Conservation (phyloP, 768 basidiomycete genomes). For the Royoungia palumana region DNA sequence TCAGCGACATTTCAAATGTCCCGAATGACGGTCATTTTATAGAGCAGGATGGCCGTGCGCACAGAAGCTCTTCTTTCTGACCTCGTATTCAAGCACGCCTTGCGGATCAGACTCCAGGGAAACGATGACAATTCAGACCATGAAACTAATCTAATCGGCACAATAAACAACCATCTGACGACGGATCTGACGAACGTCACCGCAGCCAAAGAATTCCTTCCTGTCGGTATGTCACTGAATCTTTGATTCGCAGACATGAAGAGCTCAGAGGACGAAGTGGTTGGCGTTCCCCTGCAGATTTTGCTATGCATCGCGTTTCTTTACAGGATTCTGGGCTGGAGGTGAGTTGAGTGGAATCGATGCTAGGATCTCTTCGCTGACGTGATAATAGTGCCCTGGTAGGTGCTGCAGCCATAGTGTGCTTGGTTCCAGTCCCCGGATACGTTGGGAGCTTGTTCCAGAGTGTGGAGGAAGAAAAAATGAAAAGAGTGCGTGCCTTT, state of each 20-base stretch:
- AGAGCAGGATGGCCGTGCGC: slow-evolving; percentile 45
- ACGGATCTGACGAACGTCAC: slow-evolving; percentile 30
- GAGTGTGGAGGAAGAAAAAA: slow-evolving; percentile 44
- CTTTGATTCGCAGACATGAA: slow-evolving; percentile 15
- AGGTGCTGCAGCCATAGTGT: slow-evolving; percentile 50
- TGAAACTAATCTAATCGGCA: slow-evolving; percentile 60
- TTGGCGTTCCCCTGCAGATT: slow-evolving; percentile 3
- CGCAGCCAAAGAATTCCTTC: slow-evolving; percentile 14
- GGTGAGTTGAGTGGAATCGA: background rate
- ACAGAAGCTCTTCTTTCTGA: slow-evolving; percentile 52
- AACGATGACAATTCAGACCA: slow-evolving; percentile 11
- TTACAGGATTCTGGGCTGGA: slow-evolving; percentile 8
- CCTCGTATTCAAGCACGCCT: slow-evolving; percentile 50
- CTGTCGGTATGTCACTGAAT: background rate
- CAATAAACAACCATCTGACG: slow-evolving; percentile 72
- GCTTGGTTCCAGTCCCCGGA: slow-evolving; percentile 56
- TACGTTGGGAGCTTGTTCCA: slow-evolving; percentile 48
- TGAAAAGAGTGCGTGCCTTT: slow-evolving; percentile 38
- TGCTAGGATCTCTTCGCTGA: slow-evolving; percentile 34
- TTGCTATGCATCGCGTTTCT: slow-evolving; percentile 5
- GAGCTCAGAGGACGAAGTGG: slow-evolving; percentile 27
- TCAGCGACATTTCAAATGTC: background rate
- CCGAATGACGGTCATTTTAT: background rate
- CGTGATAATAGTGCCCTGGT: slow-evolving; percentile 55
- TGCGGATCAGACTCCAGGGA: slow-evolving; percentile 47